These are phyloP conservation scores for Colletotrichum nymphaeae DNA, from an alignment of 2,329 filamentous ascomycete genomes.

Conservation along the genomic window DNA sequence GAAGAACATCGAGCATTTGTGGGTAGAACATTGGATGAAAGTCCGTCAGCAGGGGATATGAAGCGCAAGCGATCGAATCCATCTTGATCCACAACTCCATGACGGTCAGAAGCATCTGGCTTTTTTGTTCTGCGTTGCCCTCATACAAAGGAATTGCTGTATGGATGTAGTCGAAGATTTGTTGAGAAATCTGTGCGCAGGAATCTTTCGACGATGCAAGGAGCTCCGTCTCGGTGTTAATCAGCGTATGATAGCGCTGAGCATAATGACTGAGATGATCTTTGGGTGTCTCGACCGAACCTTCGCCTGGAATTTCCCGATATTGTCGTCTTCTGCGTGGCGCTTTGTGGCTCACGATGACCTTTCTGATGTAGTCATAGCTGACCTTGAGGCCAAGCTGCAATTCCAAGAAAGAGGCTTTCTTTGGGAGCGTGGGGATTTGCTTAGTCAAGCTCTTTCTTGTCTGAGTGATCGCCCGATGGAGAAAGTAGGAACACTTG, in stretches of 20 bases:
- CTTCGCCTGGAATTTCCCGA: not conserved
- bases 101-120: slow-evolving; percentile 62
- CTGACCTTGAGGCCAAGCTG: slow-evolving; percentile 55
- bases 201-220: not conserved
- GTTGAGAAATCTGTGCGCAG: slow-evolving; percentile 42
- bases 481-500: slow-evolving; percentile 44
- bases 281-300: slow-evolving; percentile 20
- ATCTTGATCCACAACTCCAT: slow-evolving; percentile 69
- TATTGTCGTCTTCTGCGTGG: not conserved
- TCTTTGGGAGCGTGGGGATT: slow-evolving; percentile 54
- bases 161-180: slow-evolving; percentile 50
- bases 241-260: slow-evolving; percentile 34
- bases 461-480: slow-evolving; percentile 51
- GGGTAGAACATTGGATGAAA: slow-evolving; percentile 64
- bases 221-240: slow-evolving; percentile 33
- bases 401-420: slow-evolving; percentile 46
- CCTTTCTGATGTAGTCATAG: slow-evolving; percentile 41
- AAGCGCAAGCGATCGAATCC: slow-evolving; percentile 57
- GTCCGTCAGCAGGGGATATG: slow-evolving; percentile 59
- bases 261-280: slow-evolving; percentile 37
- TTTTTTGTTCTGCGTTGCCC: slow-evolving; percentile 60
- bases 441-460: slow-evolving; percentile 49
- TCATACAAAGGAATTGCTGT: slow-evolving; percentile 51
- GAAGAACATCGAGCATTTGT: slow-evolving; percentile 64
- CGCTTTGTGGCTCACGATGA: not conserved